Base-by-base conservation (phyloP, 2,329 filamentous ascomycete genomes). In the Diplodia corticola region DNA sequence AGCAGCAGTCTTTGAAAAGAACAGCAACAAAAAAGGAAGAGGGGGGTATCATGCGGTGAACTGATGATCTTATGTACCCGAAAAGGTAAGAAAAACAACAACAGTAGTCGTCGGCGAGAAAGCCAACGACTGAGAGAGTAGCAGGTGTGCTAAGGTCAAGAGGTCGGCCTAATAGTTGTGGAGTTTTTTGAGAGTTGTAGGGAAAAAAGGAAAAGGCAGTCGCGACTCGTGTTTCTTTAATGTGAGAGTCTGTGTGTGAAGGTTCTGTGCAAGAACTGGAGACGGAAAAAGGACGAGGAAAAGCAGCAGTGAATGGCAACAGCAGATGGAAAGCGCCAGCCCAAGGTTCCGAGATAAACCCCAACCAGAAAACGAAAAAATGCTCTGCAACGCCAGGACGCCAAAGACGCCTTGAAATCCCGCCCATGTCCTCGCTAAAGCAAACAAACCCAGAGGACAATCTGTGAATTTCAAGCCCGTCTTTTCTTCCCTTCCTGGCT, bases 271-370 rank as follows among this genome's bases (percentile, higher is more conserved):
- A 50, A 49, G 44, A 46, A 30, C 46, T n/a, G 33, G 57, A 69
- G 59, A 48, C 63, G 49, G 63, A 67, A 64, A 49, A 69, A 64
- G 22, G 65, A 55, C 35, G 65, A 17, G 33, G 64, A 51, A 46
- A 60, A 30, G 37, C 68, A 35, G 22, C 33, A 51, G 54, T 50
- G 48, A 67, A 67, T 55, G 64, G 44, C 53, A 68, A 53, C 54
- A 53, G 51, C 50, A 64, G 51, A 54, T 20, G 17, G 22, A 44
- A 44, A 51, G 44, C 57, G 57, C 57, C 57, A 61, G 57, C 44
- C 57, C 44, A 33, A 26, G 57, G 17, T 40, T 44, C 54, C 55
- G 40, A 54, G 20, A 35, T 40, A 63, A 64, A 51, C 26, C 59
- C 48, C 33, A 51, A 28, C 30, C 51, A n/a, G 30, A 22, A 54